Evolutionary conservation across 2,329 filamentous ascomycete genomes (phyloP).

Genomic region (Tolypocladium sp.): DNA sequence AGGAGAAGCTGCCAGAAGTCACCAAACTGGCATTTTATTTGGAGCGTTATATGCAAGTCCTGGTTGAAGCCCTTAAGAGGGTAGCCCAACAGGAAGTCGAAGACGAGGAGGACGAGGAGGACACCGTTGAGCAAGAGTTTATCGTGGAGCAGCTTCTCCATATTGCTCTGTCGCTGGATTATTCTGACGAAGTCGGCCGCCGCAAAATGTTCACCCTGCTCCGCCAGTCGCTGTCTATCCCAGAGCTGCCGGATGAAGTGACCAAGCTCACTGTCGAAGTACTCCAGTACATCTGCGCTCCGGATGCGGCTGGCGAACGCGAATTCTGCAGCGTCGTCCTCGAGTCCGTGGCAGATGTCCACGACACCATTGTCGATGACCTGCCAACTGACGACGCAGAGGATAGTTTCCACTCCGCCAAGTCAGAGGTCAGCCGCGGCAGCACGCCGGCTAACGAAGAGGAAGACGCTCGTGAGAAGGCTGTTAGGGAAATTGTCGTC

Average conservation of each 20-base stretch:
- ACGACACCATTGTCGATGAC: slow-evolving; percentile 81
- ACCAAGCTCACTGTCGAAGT: slow-evolving; percentile 82
- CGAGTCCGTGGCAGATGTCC: slow-evolving; percentile 91
- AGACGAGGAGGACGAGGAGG: slow-evolving; percentile 64
- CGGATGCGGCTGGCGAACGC: slow-evolving; percentile 62
- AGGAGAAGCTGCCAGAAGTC: slow-evolving; percentile 93
- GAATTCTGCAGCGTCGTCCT: slow-evolving; percentile 81
- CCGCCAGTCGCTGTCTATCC: slow-evolving; percentile 73
- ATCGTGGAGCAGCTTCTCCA: slow-evolving; percentile 92
- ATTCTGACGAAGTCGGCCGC: slow-evolving; percentile 92
- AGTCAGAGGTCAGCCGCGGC: slow-evolving; percentile 69
- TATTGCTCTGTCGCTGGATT: slow-evolving; percentile 86
- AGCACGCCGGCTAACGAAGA: slow-evolving; percentile 47
- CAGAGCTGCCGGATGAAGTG: slow-evolving; percentile 83
- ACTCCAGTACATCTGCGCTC: slow-evolving; percentile 73
- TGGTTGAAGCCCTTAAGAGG: slow-evolving; percentile 55
- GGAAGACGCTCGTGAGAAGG: slow-evolving; percentile 63
- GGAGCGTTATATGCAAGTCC: slow-evolving; percentile 64
- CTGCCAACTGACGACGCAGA: slow-evolving; percentile 45
- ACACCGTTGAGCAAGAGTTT: slow-evolving; percentile 86
- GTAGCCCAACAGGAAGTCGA: slow-evolving; percentile 45
- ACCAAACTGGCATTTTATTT: slow-evolving; percentile 83
- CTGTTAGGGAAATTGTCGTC: slow-evolving; percentile 83
- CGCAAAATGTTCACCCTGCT: slow-evolving; percentile 93
- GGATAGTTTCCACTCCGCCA: slow-evolving; percentile 86